phyloP scores from a whole-genome alignment of 306 rosid genomes.

The Albizia julibrissin region DNA sequence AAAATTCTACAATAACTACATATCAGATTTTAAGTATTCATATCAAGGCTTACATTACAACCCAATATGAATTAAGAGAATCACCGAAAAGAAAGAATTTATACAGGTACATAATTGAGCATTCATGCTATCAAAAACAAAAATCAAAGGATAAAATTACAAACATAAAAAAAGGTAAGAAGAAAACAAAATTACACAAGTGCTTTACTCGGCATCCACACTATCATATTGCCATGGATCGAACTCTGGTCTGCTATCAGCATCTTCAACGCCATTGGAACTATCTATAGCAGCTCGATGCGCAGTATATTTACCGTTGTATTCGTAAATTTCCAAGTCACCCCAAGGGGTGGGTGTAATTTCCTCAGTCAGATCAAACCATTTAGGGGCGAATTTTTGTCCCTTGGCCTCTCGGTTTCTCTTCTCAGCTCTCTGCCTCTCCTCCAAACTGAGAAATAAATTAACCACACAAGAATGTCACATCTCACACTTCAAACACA shows the following conservation, averaged over 20 bases:
- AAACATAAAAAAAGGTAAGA: not conserved
- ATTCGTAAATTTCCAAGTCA: constrained; percentile 70
- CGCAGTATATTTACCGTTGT: constrained; percentile 63
- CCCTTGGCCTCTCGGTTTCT: constrained; percentile 57
- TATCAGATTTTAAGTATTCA: not conserved
- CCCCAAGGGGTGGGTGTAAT: constrained; percentile 78
- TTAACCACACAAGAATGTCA: constrained; percentile 24
- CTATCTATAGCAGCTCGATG: constrained; percentile 60
- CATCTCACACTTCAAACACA: not conserved
- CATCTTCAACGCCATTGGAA: constrained; percentile 44
- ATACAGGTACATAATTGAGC: not conserved
- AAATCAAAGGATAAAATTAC: not conserved
- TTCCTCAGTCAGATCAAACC: constrained; percentile 77
- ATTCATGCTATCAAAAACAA: not conserved
- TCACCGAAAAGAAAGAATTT: not conserved
- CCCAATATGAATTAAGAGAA: not conserved
- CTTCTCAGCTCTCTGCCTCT: constrained; percentile 82
- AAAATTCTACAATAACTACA: not conserved
- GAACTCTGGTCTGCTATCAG: constrained; percentile 54
- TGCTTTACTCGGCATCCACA: not conserved
- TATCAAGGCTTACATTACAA: not conserved
- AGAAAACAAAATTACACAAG: not conserved
- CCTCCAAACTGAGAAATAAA: constrained; percentile 63
- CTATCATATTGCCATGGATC: constrained; percentile 70
- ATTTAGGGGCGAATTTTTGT: constrained; percentile 62